Evolutionary conservation across 768 basidiomycete genomes (phyloP), one percentile per base, ranked within the genome.

Genomic region (Kwoniella dendrophila): DNA sequence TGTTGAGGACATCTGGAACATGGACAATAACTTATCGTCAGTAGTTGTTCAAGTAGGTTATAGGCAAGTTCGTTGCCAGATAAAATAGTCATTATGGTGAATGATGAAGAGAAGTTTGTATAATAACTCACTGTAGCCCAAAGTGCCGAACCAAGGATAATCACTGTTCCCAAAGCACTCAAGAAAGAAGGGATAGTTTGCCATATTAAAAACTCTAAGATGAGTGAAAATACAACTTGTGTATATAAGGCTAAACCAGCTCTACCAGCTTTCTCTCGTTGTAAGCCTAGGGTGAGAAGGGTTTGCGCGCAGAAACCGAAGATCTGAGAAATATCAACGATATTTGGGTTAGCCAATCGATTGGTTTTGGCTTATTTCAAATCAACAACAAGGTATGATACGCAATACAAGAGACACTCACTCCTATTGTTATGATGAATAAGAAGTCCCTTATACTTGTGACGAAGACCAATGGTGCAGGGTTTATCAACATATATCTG

Each of bases 121-220:
- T 26, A 38, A 40, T 53, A 36, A 47, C 84, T 64, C 77, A 90
- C 87, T 8, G 85, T 87, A 33, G 87, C 84, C 72, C 85, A 89
- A 26, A 86, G 64, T 0, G 88, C 88, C 10, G 85, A 83, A 1
- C 80, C 66, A 36, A 90, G 75, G 66, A 90, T 91, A 59, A 90
- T 84, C 4, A 80, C 44, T 1, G 85, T 86, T 1, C 90, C 90
- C 10, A 85, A 67, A 4, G 86, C 71, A 2, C 87, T 88, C 29
- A 88, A 79, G 1, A 81, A 65, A 0, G 87, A 83, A 0, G 88
- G 89, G 4, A 80, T 74, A 0, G 82, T 82, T 45, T 85, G 81
- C 76, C 91, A 89, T 68, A 88, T 83, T 41, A 87, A 64, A 3
- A 84, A 80, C 73, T 92, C 88, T 11, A 90, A 80, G 16, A 86